Percentiles rank a stretch among this genome's conserved stretches.
Evolutionary conservation across 2,329 filamentous ascomycete species (phyloP).

Genomic region (Neonectria coccinea): DNA sequence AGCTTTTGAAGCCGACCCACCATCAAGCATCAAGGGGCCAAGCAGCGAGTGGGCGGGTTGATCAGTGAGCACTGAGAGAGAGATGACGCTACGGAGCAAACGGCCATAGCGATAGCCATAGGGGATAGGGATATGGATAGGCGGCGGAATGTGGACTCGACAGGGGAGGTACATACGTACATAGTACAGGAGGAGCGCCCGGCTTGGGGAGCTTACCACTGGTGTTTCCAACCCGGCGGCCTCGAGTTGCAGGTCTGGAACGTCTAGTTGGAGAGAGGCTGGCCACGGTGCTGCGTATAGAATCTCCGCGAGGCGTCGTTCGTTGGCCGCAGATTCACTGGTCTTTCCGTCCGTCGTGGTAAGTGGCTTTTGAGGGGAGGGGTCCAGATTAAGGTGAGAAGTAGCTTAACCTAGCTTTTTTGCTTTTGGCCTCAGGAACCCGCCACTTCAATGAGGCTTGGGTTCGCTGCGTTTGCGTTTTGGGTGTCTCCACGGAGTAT

Average conservation of each 20-base stretch:
- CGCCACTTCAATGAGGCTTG: neutral
- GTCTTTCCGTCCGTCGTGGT: constrained; percentile 12
- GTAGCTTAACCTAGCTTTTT: neutral
- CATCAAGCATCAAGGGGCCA: constrained; percentile 36
- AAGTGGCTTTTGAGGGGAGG: neutral
- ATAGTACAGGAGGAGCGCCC: neutral
- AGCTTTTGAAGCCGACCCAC: constrained; percentile 47
- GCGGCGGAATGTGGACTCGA: neutral
- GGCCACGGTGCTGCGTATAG: constrained; percentile 27
- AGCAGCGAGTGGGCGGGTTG: constrained; percentile 3
- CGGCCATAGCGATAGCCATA: neutral
- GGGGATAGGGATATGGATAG: neutral
- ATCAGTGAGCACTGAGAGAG: constrained; percentile 20
- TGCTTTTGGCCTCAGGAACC: neutral
- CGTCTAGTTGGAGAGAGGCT: constrained; percentile 29
- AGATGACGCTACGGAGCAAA: constrained; percentile 39
- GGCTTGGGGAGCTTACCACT: constrained; percentile 34
- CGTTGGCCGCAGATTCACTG: neutral
- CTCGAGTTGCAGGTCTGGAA: constrained; percentile 37
- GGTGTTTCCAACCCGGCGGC: constrained; percentile 22
- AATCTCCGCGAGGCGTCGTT: constrained; percentile 29
- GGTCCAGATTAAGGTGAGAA: constrained; percentile 6
- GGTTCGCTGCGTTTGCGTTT: neutral
- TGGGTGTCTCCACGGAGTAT: neutral
- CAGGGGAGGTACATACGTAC: too few species aligned